Evolutionary conservation across 495 filamentous ascomycete genomes (phyloP).

Genomic region (Tuber umbilicatum): DNA sequence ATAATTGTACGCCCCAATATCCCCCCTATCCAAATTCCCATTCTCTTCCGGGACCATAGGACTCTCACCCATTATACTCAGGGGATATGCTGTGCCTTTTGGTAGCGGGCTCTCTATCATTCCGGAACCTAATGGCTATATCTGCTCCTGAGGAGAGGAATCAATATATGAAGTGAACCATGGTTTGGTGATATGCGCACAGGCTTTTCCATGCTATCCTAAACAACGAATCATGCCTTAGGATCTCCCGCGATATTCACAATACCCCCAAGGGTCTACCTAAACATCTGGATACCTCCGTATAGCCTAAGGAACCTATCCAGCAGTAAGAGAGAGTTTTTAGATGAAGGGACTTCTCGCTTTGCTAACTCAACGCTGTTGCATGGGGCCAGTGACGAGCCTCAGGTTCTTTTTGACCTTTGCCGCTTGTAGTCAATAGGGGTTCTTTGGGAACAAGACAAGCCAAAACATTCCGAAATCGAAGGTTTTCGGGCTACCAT

Average conservation of each 20-base stretch:
- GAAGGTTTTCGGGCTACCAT: no score
- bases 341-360: not conserved
- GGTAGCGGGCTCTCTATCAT: not conserved
- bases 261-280: not conserved
- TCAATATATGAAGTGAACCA: not conserved
- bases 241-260: not conserved
- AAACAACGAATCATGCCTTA: not conserved
- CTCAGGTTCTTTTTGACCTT: no score
- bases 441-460: not conserved
- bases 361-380: not conserved
- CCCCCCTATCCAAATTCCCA: not conserved
- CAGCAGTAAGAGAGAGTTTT: not conserved
- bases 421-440: no score
- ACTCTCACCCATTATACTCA: not conserved
- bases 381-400: not conserved
- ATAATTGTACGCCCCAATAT: not conserved
- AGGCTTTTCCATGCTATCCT: not conserved
- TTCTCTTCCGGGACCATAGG: not conserved
- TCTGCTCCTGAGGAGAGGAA: not conserved
- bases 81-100: not conserved
- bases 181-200: not conserved
- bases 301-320: not conserved
- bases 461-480: no score
- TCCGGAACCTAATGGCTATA: not conserved
- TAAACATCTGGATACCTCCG: not conserved